These are phyloP conservation scores for Gentiana straminea DNA, from an alignment of 257 asterid species.

Conservation along the genomic window DNA sequence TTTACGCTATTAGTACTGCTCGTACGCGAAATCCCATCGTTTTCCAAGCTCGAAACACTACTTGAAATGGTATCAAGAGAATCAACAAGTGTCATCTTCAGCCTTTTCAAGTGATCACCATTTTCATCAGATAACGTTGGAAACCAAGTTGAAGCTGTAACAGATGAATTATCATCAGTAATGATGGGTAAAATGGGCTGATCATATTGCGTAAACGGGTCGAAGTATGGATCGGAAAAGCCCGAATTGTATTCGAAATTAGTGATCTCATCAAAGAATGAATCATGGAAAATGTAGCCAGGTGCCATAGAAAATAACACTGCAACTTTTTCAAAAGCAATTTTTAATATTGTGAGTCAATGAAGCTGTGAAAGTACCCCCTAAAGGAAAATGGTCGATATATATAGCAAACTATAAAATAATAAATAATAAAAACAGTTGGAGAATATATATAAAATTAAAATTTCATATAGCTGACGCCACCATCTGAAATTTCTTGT, in stretches of 20 bases:
- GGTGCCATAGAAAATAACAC: slow-evolving; percentile 21
- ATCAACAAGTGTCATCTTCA: slow-evolving; percentile 25
- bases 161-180: slow-evolving; percentile 19
- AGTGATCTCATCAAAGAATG: slow-evolving; percentile 17
- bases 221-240: slow-evolving; percentile 6
- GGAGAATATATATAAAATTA: too few relatives aligned
- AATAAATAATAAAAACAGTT: too few relatives aligned
- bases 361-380: too few relatives aligned
- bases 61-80: slow-evolving; percentile 19
- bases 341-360: too few relatives aligned
- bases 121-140: slow-evolving; percentile 23
- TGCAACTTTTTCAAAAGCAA: too few relatives aligned
- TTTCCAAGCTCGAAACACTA: slow-evolving; percentile 11
- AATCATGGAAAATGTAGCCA: slow-evolving; percentile 21
- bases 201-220: slow-evolving; percentile 6
- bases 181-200: slow-evolving; percentile 16
- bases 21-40: slow-evolving; percentile 23
- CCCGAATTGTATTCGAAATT: not conserved
- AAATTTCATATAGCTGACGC: too few relatives aligned
- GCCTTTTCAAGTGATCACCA: slow-evolving; percentile 30
- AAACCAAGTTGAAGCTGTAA: slow-evolving; percentile 19
- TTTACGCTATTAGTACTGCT: slow-evolving; percentile 31
- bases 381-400: too few relatives aligned
- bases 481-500: too few relatives aligned
- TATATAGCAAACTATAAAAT: too few relatives aligned